Evolutionary conservation across 1,284 basidiomycete species (phyloP).

Genomic region (Stereum hirsutum): DNA sequence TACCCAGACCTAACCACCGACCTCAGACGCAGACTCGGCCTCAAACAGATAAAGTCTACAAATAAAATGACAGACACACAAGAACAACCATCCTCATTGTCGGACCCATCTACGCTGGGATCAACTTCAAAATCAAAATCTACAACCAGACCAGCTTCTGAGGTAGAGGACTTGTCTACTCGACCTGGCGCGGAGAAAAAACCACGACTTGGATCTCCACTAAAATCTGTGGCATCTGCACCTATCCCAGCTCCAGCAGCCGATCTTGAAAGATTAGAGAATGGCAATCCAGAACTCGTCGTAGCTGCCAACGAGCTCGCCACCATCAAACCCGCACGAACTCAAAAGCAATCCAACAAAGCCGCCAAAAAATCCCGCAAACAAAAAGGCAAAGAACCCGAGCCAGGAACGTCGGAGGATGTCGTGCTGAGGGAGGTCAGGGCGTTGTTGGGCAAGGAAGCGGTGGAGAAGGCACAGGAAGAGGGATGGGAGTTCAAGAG

Average conservation of each 20-base stretch:
- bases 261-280: slow-evolving; percentile 9
- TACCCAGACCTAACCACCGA: too few relatives aligned
- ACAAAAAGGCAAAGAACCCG: slow-evolving; percentile 30
- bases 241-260: too few relatives aligned
- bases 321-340: neutral
- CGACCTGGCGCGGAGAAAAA: slow-evolving; percentile 25
- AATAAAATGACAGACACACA: too few relatives aligned
- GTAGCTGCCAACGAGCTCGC: neutral
- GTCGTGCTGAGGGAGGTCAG: slow-evolving; percentile 68
- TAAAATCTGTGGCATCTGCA: too few relatives aligned
- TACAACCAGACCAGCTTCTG: slow-evolving; percentile 3
- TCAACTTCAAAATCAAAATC: neutral
- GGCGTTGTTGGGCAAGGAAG: slow-evolving; percentile 55
- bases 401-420: slow-evolving; percentile 65
- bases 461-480: slow-evolving; percentile 40
- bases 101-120: neutral
- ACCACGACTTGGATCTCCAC: slow-evolving; percentile 27
- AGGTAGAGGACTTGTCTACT: neutral
- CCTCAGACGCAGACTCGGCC: too few relatives aligned
- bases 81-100: neutral
- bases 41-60: too few relatives aligned
- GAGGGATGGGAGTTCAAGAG: slow-evolving; percentile 44
- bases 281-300: neutral
- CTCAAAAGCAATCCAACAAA: neutral
- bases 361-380: slow-evolving; percentile 14